A percentile compares a stretch with the other conserved stretches of the same genome.
Evolutionary conservation across 1,284 basidiomycete species (phyloP).

Genomic region (Apiotrichum siamense): DNA sequence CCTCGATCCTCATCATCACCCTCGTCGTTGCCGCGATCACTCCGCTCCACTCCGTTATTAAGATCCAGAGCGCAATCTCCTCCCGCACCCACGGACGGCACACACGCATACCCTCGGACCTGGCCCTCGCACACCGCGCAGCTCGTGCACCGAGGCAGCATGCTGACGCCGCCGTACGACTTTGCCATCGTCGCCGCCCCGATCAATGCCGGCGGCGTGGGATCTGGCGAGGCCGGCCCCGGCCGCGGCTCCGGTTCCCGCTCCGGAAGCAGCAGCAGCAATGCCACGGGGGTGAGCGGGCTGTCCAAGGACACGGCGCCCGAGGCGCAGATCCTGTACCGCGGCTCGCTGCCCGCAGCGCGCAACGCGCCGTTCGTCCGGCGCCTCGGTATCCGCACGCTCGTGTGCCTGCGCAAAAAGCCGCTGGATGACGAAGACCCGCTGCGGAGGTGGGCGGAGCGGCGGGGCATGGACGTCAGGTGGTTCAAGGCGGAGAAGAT

Average conservation of each 20-base stretch:
- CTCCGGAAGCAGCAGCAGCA: neutral
- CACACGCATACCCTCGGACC: no score
- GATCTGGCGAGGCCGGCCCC: no score
- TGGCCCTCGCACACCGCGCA: no score
- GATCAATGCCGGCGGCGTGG: neutral
- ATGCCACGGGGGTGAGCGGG: neutral
- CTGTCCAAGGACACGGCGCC: neutral
- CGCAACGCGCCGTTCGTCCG: slow-evolving; percentile 35
- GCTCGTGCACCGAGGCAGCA: no score
- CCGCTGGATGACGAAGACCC: slow-evolving; percentile 27
- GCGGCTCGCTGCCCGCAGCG: slow-evolving; percentile 34
- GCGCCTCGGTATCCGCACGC: slow-evolving; percentile 54
- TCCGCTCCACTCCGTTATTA: no score
- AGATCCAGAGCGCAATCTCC: no score
- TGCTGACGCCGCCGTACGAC: slow-evolving; percentile 31
- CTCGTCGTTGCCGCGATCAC: no score
- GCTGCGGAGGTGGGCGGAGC: slow-evolving; percentile 25
- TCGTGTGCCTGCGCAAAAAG: slow-evolving; percentile 54
- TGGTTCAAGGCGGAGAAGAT: slow-evolving; percentile 42
- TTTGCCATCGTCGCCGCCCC: slow-evolving; percentile 26
- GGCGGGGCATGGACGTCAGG: slow-evolving; percentile 21
- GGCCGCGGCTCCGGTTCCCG: neutral
- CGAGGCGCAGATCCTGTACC: slow-evolving; percentile 30
- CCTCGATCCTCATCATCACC: neutral
- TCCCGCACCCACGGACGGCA: no score